Base-by-base conservation (phyloP, 371 early-diverging fungal genomes). In the Phascolomyces articulosus region DNA sequence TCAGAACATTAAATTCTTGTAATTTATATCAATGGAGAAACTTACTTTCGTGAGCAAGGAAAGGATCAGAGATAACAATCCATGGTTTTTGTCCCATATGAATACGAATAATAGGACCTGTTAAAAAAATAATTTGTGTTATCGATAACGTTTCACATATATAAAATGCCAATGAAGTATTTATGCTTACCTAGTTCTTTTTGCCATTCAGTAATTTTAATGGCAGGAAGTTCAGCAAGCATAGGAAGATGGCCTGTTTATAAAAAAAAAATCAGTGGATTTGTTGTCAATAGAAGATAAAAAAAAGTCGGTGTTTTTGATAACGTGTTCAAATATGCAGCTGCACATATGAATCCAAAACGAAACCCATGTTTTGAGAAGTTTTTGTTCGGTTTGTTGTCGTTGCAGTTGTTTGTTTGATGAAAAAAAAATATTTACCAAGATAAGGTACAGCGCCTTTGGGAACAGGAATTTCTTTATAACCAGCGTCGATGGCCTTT, bases 51-150 rank as follows among this genome's bases (percentile, higher is more conserved):
- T 72, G 72, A 2, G 72, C 72, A 29, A 72, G 44, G 23, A 54
- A 23, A 31, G 68, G 65, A 34, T 72, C 72, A n/a, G 60, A 38
- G 41, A 72, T 65, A 23, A 65, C 55, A 16, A 72, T 60, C 65
- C 65, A 72, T 10, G 61, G 48, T 20, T 65, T 53, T n/a, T 65
- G 65, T 47, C 72, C 72, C 62, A 72, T 63, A n/a, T 62, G 8
- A 31, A 72, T 29, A 3, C 60, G 59, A 41, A 68, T 44, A 27
- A 72, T 65, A 0, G 68, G 68, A 20, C 56, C 56, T 55, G n/a
- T 40, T 21, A 18, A 24, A 21, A 58, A 3, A 13, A n/a, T 24
- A 1, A 18, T 20, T 23, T 51, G 51, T 51, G 51, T 23, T 26
- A 48, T 29, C 13, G 3, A 44, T 10, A 15, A 31, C 28, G n/a